Evolutionary conservation across 23 red algal species (phyloP), one percentile per base, ranked within the genome.

Genomic region (Agarophyton chilense): DNA sequence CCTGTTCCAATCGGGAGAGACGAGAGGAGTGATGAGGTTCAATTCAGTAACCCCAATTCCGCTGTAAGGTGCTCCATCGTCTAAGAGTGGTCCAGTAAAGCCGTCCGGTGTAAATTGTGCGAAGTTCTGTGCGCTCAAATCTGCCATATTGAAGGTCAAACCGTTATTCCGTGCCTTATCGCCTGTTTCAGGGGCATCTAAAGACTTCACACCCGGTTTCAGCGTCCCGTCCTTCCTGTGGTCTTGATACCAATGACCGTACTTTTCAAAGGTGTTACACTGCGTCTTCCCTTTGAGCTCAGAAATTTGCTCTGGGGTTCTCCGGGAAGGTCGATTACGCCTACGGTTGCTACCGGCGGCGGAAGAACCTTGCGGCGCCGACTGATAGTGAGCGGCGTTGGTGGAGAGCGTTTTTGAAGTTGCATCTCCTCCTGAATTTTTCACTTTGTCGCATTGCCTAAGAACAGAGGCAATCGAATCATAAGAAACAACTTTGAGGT

Each of bases 31-130:
- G 22, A 89, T 67, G 7, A 71, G 24, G 4, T 72, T 51, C 16
- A 82, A 13, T 49, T 91, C 44, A 1, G 17, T 60, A 1, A 52
- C 0, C 42, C 88, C 60, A 32, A 91, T 81, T 21, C 61, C 88
- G 79, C 41, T 74, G 61, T 82, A 91, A 16, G 88, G 88, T 10
- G 38, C 60, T 43, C 64, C 75, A 32, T 72, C 76, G 46, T 91
- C 88, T 17, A 91, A 11, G 18, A 91, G 61, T 0, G 75, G 88
- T 32, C 76, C 77, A 18, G 5, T 17, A 4, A 47, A 0, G 18
- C 58, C 16, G 18, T 60, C 24, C 4, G 6, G 13, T 1, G 21
- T 2, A 32, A 7, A 1, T 11, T 34, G 21, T 16, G 70, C n/a
- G 0, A 26, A 14, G 22, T 60, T 54, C 11, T 26, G n/a, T 0